Evolutionary conservation across 163 green algal species (phyloP), one percentile per base, ranked within the genome.

Genomic region (Scenedesmus sp.): DNA sequence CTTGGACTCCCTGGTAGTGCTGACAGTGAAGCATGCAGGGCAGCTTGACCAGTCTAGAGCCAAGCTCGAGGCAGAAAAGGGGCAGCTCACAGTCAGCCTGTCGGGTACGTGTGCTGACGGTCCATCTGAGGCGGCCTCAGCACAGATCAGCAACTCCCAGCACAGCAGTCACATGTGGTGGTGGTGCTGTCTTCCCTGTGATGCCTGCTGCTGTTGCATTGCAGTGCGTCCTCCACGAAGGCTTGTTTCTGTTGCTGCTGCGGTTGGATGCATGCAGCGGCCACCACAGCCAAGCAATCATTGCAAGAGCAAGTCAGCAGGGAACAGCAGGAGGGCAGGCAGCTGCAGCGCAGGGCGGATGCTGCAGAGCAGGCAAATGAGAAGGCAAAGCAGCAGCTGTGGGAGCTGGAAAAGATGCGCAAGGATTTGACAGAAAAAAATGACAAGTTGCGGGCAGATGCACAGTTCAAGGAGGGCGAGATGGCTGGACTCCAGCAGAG

Each of bases 401-500:
- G 87, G 87, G 78, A 91, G 53, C 78, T 87, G n/a, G 78, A 91
- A 24, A 43, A 61, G 33, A 81, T 56, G 22, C 42, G 44, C 12
- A 78, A 78, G 30, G 49, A 91, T 2, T 40, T 91, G 40, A 53
- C 87, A 24, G 53, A 53, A 10, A 35, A 78, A 40, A 43, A 51
- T 24, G 86, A 86, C 30, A 83, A 84, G 73, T n/a, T 49, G 20
- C 35, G 35, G 2, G 46, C 43, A 26, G 53, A 87, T 43, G 87
- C 35, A 26, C 49, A 87, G 43, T 86, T 91, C 73, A 80, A 81
- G 76, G 76, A 91, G 30, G 86, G 73, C 24, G 76, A 91, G 87
- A 43, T 87, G 53, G 78, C 53, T 22, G 87, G 51, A 49, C 76
- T 87, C 33, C 42, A 53, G 22, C 78, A 81, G 33, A 59, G 72